Percentiles rank a stretch among this genome's conserved stretches.
Evolutionary conservation across 192 early-diverging fungal species (phyloP).

Genomic region (Coemansia sp.): DNA sequence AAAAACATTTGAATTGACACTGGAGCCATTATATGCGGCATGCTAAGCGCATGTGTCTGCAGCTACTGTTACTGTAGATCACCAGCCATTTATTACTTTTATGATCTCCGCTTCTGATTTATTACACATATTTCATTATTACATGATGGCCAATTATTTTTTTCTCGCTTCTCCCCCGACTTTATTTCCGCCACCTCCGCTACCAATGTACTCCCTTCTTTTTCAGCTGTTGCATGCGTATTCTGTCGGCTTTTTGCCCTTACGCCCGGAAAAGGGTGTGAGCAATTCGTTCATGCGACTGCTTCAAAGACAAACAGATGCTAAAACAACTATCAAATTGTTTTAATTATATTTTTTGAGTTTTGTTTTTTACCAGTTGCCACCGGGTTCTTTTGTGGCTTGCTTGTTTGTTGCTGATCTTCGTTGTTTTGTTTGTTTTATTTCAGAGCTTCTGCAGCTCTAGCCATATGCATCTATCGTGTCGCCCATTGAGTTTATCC

Average conservation of each 20-base stretch:
- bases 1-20: not conserved
- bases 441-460: not conserved
- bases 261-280: not conserved
- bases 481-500: conserved; percentile 3
- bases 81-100: not conserved
- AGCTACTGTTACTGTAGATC: conserved; percentile 1
- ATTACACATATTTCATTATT: not conserved
- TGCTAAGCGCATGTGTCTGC: not conserved
- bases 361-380: conserved; percentile 6
- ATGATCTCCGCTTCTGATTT: not conserved
- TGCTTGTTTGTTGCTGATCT: conserved; percentile 7
- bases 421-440: not conserved
- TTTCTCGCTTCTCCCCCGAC: not conserved
- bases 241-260: not conserved
- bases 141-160: not conserved
- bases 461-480: not conserved
- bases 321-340: not conserved
- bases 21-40: not conserved
- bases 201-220: not conserved
- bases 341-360: conserved; percentile 1
- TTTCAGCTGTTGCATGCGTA: not conserved
- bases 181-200: not conserved
- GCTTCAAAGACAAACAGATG: not conserved
- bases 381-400: conserved; percentile 5
- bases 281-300: not conserved